phyloP scores from a whole-genome alignment of 164 flowering plant genomes.

The Liquidambar formosana region DNA sequence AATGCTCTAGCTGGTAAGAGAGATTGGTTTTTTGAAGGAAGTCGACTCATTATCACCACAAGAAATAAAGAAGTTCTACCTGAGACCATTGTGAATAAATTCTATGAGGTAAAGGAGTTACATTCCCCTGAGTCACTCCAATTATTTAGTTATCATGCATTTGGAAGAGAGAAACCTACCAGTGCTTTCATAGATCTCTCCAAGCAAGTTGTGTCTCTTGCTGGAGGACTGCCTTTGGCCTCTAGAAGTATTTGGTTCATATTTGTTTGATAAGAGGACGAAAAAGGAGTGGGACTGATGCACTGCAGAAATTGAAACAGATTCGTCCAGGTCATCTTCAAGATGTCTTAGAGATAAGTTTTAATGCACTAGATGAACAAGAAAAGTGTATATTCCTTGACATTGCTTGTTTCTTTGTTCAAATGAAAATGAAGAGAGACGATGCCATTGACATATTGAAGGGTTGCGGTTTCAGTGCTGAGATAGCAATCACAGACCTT shows the following conservation, averaged over 20 bases:
- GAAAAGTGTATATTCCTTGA: constrained; percentile 48
- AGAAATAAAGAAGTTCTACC: constrained; percentile 25
- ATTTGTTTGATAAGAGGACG: constrained; percentile 29
- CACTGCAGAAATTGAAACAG: constrained; percentile 30
- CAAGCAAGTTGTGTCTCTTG: constrained; percentile 24
- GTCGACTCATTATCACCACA: constrained; percentile 45
- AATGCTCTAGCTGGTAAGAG: constrained; percentile 23
- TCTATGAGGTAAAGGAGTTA: constrained; percentile 31
- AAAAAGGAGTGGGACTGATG: constrained; percentile 38
- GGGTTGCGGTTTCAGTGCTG: too few relatives aligned
- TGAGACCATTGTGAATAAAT: constrained; percentile 7
- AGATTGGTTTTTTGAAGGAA: constrained; percentile 33
- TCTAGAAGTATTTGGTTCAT: constrained; percentile 46
- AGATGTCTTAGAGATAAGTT: constrained; percentile 41
- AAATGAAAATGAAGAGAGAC: constrained; percentile 32
- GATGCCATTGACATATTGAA: constrained; percentile 29
- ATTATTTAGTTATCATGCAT: constrained; percentile 35
- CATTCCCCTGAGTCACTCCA: constrained; percentile 22
- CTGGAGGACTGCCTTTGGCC: constrained; percentile 49
- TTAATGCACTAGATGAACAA: constrained; percentile 39
- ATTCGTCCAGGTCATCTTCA: constrained; percentile 33
- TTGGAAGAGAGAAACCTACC: constrained; percentile 27
- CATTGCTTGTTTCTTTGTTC: too few relatives aligned
- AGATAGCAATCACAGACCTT: constrained; percentile 30
- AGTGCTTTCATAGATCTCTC: constrained; percentile 20